Evolutionary conservation across 768 basidiomycete genomes (phyloP).

Genomic region (Podaxis sp.): DNA sequence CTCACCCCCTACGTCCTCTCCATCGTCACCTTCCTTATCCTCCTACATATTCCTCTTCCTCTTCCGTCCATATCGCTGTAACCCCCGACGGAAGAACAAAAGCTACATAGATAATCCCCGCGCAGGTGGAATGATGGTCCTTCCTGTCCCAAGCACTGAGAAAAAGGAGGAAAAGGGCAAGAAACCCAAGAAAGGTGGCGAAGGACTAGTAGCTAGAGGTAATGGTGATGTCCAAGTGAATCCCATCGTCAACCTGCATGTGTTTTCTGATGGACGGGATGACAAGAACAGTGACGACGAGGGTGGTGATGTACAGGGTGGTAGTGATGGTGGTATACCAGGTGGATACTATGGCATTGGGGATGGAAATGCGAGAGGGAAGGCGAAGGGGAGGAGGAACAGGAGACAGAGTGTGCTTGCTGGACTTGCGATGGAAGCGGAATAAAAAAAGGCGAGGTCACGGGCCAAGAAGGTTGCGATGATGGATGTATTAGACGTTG

Average conservation of each 20-base stretch:
- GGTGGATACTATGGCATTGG: constrained; percentile 30
- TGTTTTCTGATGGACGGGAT: constrained; percentile 40
- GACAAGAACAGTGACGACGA: constrained; percentile 40
- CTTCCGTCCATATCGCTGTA: constrained; percentile 56
- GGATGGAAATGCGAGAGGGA: constrained; percentile 19
- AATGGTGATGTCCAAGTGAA: constrained; percentile 66
- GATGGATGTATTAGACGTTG: constrained; percentile 45
- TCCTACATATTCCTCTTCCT: constrained; percentile 61
- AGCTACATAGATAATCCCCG: constrained; percentile 22
- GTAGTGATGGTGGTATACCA: constrained; percentile 30
- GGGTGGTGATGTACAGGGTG: constrained; percentile 20
- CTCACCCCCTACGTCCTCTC: constrained; percentile 60
- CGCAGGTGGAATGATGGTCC: constrained; percentile 56
- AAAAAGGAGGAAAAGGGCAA: constrained; percentile 34
- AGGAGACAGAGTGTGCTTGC: constrained; percentile 54
- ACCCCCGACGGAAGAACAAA: constrained; percentile 23
- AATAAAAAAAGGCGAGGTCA: constrained; percentile 57
- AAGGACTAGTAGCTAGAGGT: constrained; percentile 23
- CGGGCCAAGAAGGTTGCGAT: constrained; percentile 52
- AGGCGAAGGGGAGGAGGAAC: constrained; percentile 33
- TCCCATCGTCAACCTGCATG: constrained; percentile 66
- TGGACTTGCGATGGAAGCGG: constrained; percentile 61
- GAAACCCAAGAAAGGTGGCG: constrained; percentile 40
- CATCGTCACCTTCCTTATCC: constrained; percentile 47
- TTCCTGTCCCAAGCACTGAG: constrained; percentile 45